phyloP scores from a whole-genome alignment of 2,329 filamentous ascomycete genomes.

The Pestalotiopsis sp. region DNA sequence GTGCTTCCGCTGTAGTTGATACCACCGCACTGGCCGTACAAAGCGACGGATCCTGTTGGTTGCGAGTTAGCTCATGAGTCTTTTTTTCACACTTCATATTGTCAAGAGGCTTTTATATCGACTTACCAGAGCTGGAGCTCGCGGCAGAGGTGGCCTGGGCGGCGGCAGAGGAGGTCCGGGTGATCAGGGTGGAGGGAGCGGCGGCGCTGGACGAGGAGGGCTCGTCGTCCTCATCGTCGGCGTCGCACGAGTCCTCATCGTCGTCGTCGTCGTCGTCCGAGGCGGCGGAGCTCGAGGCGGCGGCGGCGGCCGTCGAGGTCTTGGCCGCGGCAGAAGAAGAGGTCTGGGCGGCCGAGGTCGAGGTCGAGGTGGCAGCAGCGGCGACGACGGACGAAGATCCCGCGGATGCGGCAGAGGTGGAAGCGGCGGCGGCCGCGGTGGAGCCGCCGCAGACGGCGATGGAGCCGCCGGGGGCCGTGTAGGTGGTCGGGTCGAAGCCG shows the following conservation, averaged over 20 bases:
- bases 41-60: not conserved
- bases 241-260: not conserved
- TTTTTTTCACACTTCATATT: too few relatives aligned
- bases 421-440: not conserved
- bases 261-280: not conserved
- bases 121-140: not conserved
- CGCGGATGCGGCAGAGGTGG: not conserved
- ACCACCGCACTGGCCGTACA: slow-evolving; percentile 1
- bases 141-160: not conserved
- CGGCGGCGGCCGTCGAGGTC: not conserved
- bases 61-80: too few relatives aligned
- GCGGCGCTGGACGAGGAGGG: not conserved
- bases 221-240: not conserved
- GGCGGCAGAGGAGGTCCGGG: not conserved
- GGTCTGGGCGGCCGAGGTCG: not conserved
- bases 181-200: not conserved
- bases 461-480: slow-evolving; percentile 26
- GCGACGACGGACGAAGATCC: not conserved
- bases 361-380: not conserved
- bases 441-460: slow-evolving; percentile 19
- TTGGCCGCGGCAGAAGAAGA: not conserved
- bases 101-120: too few relatives aligned
- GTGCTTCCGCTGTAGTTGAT: not conserved
- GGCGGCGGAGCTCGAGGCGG: not conserved
- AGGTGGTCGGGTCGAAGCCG: slow-evolving; percentile 32